Percentiles rank a stretch among this genome's conserved stretches.
Evolutionary conservation across 2,329 filamentous ascomycete species (phyloP).

Genomic region (Fusarium succisae): DNA sequence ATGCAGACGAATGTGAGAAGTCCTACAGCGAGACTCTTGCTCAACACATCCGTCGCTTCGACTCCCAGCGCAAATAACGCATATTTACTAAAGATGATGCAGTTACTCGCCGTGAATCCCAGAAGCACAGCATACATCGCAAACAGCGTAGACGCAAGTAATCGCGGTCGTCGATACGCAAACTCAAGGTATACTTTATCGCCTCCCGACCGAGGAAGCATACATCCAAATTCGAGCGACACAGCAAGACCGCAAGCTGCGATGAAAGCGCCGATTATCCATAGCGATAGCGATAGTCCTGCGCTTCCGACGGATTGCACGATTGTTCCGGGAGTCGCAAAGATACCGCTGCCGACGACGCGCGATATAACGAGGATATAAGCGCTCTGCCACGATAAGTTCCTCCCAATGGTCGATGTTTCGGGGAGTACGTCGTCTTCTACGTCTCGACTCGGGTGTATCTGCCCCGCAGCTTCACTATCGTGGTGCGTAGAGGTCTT

Average conservation of each 20-base stretch:
- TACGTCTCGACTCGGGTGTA: conserved; percentile 43
- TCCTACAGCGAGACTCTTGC: conserved; percentile 65
- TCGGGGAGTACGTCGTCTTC: conserved; percentile 70
- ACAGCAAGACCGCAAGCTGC: conserved; percentile 70
- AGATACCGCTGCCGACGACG: conserved; percentile 76
- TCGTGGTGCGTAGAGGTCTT: not conserved
- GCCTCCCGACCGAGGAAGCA: conserved; percentile 75
- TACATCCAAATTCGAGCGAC: conserved; percentile 73
- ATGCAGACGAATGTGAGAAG: conserved; percentile 66
- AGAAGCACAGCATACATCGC: conserved; percentile 71
- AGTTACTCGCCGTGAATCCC: conserved; percentile 75
- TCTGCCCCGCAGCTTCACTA: not conserved
- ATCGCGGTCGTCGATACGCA: conserved; percentile 69
- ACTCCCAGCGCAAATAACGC: conserved; percentile 66
- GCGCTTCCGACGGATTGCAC: conserved; percentile 72
- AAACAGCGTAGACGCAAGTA: conserved; percentile 71
- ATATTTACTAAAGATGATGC: conserved; percentile 75
- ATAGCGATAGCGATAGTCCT: conserved; percentile 69
- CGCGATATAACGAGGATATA: conserved; percentile 75
- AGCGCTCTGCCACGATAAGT: conserved; percentile 69
- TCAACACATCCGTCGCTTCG: conserved; percentile 58
- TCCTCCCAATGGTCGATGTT: conserved; percentile 65
- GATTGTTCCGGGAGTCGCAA: conserved; percentile 75
- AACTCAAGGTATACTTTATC: conserved; percentile 78
- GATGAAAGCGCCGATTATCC: conserved; percentile 70